phyloP scores from a whole-genome alignment of 2,329 filamentous ascomycete genomes.

The Ophiostoma australiae region DNA sequence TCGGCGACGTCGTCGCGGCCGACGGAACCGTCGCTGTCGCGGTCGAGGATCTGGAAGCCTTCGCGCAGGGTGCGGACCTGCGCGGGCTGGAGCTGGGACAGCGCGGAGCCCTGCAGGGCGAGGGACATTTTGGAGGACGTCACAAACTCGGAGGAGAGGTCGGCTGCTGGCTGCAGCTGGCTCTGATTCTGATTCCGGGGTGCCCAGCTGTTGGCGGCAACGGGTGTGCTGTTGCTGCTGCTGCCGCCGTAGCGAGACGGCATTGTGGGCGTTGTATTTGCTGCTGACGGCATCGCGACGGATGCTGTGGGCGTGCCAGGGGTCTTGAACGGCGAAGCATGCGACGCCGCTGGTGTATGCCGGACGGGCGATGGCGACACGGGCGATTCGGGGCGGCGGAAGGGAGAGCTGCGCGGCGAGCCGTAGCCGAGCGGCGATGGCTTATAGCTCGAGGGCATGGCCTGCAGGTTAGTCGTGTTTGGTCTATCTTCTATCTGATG shows the following conservation, averaged over 20 bases:
- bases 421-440: conserved; percentile 68
- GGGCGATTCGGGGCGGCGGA: conserved; percentile 57
- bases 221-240: background rate
- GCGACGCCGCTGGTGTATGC: conserved; percentile 58
- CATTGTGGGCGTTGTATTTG: conserved; percentile 16
- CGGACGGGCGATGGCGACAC: conserved; percentile 62
- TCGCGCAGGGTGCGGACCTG: conserved; percentile 86
- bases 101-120: conserved; percentile 44
- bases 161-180: conserved; percentile 37
- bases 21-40: conserved; percentile 79
- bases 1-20: conserved; percentile 78
- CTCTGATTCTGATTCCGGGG: background rate
- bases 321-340: conserved; percentile 53
- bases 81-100: conserved; percentile 70
- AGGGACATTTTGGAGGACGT: conserved; percentile 29
- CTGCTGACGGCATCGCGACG: background rate
- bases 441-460: conserved; percentile 57
- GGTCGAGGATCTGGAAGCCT: conserved; percentile 87
- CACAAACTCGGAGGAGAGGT: conserved; percentile 33
- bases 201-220: background rate
- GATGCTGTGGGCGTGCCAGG: conserved; percentile 34
- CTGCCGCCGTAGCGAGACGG: conserved; percentile 39
- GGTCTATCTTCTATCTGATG: background rate
- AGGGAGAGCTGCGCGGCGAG: conserved; percentile 62
- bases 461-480: conserved; percentile 35